phyloP scores from a whole-genome alignment of 257 asterid species.

The Misopates orontium region DNA sequence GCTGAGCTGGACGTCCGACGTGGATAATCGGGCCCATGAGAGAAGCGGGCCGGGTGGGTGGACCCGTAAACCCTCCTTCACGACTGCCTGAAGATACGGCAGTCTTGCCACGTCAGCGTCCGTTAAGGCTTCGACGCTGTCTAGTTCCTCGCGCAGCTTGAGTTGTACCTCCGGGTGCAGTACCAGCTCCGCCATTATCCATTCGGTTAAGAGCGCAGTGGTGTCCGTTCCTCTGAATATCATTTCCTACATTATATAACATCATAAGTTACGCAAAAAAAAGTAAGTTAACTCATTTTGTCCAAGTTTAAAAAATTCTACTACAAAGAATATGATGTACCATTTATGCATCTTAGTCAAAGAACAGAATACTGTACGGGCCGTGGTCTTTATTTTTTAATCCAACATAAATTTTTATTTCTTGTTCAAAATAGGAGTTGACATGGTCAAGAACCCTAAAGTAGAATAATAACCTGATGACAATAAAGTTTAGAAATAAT shows the following conservation, averaged over 20 bases:
- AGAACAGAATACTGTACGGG: too few relatives aligned
- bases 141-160: constrained; percentile 47
- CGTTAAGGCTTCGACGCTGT: constrained; percentile 22
- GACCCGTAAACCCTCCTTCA: constrained; percentile 50
- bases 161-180: constrained; percentile 47
- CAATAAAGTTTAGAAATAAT: not conserved
- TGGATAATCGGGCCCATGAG: constrained; percentile 63
- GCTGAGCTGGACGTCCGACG: constrained; percentile 52
- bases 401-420: too few relatives aligned
- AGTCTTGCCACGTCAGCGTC: constrained; percentile 46
- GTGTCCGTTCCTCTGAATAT: constrained; percentile 58
- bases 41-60: constrained; percentile 70
- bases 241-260: constrained; percentile 47
- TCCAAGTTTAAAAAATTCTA: too few relatives aligned
- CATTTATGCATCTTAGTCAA: too few relatives aligned
- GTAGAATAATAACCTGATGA: too few relatives aligned
- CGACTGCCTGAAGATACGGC: constrained; percentile 59
- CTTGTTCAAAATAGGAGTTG: too few relatives aligned
- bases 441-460: too few relatives aligned
- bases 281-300: too few relatives aligned
- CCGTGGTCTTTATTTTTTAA: too few relatives aligned
- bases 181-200: constrained; percentile 58
- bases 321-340: too few relatives aligned
- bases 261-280: too few relatives aligned
- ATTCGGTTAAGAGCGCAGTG: constrained; percentile 56